A percentile compares a stretch with the other conserved stretches of the same genome.
Conservation (phyloP, 2,329 filamentous ascomycete genomes). For the Purpureocillium takamizusanense region DNA sequence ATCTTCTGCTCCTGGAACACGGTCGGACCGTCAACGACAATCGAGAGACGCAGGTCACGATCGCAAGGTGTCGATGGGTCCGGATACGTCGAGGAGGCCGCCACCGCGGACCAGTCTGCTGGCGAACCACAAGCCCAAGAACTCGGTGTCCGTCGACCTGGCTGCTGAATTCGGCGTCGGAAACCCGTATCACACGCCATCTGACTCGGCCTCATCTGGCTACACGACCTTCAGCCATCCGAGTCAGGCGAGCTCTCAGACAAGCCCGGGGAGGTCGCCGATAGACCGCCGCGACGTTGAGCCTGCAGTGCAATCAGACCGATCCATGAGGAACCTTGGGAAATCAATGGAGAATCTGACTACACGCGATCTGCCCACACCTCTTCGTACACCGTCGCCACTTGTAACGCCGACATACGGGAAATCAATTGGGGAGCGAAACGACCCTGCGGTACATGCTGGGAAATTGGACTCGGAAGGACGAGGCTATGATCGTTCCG, state of each 20-base stretch:
- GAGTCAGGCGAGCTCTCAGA: slow-evolving; percentile 53
- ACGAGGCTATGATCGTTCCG: slow-evolving; percentile 6
- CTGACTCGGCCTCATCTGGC: slow-evolving; percentile 57
- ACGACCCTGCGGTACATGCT: slow-evolving; percentile 13
- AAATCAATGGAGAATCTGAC: slow-evolving; percentile 32
- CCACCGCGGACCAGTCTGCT: slow-evolving; percentile 43
- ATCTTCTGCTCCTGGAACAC: slow-evolving; percentile 37
- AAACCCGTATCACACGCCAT: slow-evolving; percentile 56
- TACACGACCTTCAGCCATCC: slow-evolving; percentile 50
- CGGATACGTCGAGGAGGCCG: slow-evolving; percentile 41
- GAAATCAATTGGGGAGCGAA: slow-evolving; percentile 13
- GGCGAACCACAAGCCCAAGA: slow-evolving; percentile 26
- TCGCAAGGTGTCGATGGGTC: slow-evolving; percentile 34
- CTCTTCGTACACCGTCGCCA: slow-evolving; percentile 14
- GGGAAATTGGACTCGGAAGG: slow-evolving; percentile 5
- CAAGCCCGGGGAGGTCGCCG: slow-evolving; percentile 26
- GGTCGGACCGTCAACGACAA: slow-evolving; percentile 26
- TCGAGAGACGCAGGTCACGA: slow-evolving; percentile 14
- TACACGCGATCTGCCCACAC: slow-evolving; percentile 19
- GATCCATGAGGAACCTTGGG: slow-evolving; percentile 40
- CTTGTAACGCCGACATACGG: slow-evolving; percentile 18
- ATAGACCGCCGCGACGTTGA: too few relatives aligned
- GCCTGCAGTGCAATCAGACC: too few relatives aligned
- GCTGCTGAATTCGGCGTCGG: slow-evolving; percentile 50
- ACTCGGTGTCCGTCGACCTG: slow-evolving; percentile 40